Conservation (phyloP, 768 basidiomycete species). For the Termitomyces sp. region DNA sequence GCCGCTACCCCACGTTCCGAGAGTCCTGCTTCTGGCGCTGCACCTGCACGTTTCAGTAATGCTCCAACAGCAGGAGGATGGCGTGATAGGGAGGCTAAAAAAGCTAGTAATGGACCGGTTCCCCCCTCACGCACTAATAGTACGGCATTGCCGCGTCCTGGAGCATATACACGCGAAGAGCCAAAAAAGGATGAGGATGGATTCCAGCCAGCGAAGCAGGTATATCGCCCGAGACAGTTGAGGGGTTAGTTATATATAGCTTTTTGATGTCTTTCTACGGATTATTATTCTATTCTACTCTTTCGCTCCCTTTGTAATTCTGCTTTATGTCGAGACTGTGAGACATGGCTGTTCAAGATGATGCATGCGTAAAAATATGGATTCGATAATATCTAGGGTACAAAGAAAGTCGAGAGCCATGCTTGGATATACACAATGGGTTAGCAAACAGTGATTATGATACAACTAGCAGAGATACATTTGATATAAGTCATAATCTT, state of each 20-base stretch:
- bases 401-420: neutral
- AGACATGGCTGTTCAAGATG: neutral
- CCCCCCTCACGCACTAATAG: slow-evolving; percentile 15
- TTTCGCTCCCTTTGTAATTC: neutral
- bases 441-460: neutral
- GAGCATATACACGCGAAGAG: slow-evolving; percentile 38
- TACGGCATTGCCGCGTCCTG: slow-evolving; percentile 24
- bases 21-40: slow-evolving; percentile 39
- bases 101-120: slow-evolving; percentile 9
- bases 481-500: neutral
- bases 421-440: neutral
- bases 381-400: neutral
- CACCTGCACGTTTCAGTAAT: slow-evolving; percentile 30
- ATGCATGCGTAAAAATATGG: neutral
- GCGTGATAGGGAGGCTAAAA: slow-evolving; percentile 21
- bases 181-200: slow-evolving; percentile 58
- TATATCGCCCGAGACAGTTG: slow-evolving; percentile 23
- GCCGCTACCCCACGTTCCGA: slow-evolving; percentile 37
- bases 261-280: neutral
- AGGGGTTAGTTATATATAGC: slow-evolving; percentile 7
- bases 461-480: neutral
- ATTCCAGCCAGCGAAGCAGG: slow-evolving; percentile 52
- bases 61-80: slow-evolving; percentile 21
- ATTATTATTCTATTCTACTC: slow-evolving; percentile 1
- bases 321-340: neutral